Conservation (phyloP, 441 rosid genomes). For the Euphorbia celastroides region DNA sequence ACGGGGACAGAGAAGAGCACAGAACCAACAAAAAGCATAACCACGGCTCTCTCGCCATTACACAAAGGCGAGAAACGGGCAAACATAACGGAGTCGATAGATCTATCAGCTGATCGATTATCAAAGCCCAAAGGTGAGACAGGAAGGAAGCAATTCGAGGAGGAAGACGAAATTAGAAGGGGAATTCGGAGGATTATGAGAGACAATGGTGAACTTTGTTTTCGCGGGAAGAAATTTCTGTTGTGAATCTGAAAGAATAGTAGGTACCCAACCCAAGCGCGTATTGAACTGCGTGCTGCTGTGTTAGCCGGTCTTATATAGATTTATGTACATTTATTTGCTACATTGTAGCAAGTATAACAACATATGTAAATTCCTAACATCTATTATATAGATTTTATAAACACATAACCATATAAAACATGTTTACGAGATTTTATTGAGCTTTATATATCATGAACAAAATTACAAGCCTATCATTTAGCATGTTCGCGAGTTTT, state of each 20-base stretch:
- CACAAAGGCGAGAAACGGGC: slow-evolving; percentile 27
- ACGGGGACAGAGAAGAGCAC: slow-evolving; percentile 51
- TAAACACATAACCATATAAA: too few relatives aligned
- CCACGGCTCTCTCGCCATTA: slow-evolving; percentile 86
- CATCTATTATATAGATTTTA: too few relatives aligned
- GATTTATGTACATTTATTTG: too few relatives aligned
- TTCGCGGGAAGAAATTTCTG: slow-evolving; percentile 14
- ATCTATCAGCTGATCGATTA: background rate
- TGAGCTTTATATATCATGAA: too few relatives aligned
- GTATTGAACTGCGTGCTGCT: slow-evolving; percentile 4
- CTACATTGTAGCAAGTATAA: too few relatives aligned
- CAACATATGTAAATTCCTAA: too few relatives aligned
- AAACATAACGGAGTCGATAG: slow-evolving; percentile 7
- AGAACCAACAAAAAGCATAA: slow-evolving; percentile 43
- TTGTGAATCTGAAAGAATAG: background rate
- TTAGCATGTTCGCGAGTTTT: too few relatives aligned
- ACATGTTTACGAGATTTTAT: too few relatives aligned
- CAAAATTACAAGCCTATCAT: too few relatives aligned
- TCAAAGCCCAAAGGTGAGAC: background rate
- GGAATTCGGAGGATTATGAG: background rate
- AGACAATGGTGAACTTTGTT: background rate
- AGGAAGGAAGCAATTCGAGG: background rate
- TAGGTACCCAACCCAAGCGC: background rate
- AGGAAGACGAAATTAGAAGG: background rate
- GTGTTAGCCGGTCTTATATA: background rate